phyloP scores from a whole-genome alignment of 75 land plant species.

The Pinus tabuliformis region DNA sequence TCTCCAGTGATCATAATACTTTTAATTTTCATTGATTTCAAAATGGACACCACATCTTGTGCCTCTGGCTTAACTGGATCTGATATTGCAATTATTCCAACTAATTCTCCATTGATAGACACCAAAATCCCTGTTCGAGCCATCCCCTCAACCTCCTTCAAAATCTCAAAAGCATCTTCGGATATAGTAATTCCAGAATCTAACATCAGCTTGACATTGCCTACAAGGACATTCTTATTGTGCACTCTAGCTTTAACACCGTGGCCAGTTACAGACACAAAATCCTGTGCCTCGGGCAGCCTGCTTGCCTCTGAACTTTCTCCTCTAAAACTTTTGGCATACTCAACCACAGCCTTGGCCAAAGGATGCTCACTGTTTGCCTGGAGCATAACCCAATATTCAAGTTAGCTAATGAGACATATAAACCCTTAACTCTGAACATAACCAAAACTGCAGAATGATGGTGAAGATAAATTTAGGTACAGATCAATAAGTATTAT shows the following conservation, averaged over 20 bases:
- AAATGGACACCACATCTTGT: conserved; percentile 39
- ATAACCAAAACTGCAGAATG: background rate
- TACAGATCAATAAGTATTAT: background rate
- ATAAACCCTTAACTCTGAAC: conserved; percentile 1
- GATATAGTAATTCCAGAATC: conserved; percentile 30
- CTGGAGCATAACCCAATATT: conserved; percentile 26
- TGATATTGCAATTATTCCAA: conserved; percentile 65
- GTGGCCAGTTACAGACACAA: conserved; percentile 61
- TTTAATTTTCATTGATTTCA: conserved; percentile 57
- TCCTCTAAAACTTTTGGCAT: conserved; percentile 52
- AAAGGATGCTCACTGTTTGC: conserved; percentile 87
- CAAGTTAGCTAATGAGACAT: background rate
- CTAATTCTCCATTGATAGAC: conserved; percentile 49
- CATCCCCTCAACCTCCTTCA: conserved; percentile 44
- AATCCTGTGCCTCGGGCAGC: conserved; percentile 43
- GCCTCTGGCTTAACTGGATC: conserved; percentile 79
- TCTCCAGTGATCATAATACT: conserved; percentile 85
- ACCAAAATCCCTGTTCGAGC: conserved; percentile 71
- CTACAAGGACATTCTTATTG: conserved; percentile 48
- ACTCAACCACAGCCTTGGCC: conserved; percentile 80
- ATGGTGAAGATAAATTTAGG: background rate
- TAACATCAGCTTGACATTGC: conserved; percentile 75
- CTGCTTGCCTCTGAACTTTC: conserved; percentile 18
- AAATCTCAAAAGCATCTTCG: conserved; percentile 46
- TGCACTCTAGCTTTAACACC: conserved; percentile 63